Percentiles rank a stretch among this genome's conserved stretches.
These are phyloP conservation scores for Circinella minor DNA, from an alignment of 371 early-diverging fungal species.

Conservation along the genomic window DNA sequence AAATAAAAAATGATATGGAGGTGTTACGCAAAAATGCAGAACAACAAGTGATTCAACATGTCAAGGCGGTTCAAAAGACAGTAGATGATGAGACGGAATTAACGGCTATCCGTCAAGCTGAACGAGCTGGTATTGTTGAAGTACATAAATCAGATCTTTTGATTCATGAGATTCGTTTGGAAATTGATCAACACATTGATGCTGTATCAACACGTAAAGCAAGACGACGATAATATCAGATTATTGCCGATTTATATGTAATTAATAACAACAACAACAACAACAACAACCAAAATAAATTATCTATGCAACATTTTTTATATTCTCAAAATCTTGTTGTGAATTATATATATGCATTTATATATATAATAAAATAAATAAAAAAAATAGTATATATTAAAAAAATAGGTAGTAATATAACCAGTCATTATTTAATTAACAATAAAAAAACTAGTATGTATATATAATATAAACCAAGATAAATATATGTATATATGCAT, in stretches of 20 bases:
- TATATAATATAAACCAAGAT: no score
- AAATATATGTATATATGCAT: background rate
- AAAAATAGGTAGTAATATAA: no score
- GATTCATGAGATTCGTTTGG: slow-evolving; percentile 7
- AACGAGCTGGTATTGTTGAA: background rate
- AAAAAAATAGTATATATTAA: no score
- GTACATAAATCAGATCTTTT: slow-evolving; percentile 5
- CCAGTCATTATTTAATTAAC: no score
- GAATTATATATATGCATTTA: no score
- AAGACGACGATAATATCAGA: background rate
- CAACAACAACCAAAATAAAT: no score
- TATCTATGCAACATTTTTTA: no score
- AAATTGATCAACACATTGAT: background rate
- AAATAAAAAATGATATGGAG: background rate
- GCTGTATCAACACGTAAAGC: background rate
- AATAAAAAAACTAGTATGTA: no score
- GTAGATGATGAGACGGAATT: slow-evolving; percentile 3
- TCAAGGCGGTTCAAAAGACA: background rate
- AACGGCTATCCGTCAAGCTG: slow-evolving; percentile 3
- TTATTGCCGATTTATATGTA: no score
- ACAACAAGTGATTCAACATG: background rate
- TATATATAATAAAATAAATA: no score
- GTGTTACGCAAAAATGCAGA: background rate
- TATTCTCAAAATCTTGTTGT: no score
- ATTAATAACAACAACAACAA: no score